Percentiles rank a stretch among this genome's conserved stretches.
These are phyloP conservation scores for Camelina laxa DNA, from an alignment of 345 rosid species.

Conservation along the genomic window DNA sequence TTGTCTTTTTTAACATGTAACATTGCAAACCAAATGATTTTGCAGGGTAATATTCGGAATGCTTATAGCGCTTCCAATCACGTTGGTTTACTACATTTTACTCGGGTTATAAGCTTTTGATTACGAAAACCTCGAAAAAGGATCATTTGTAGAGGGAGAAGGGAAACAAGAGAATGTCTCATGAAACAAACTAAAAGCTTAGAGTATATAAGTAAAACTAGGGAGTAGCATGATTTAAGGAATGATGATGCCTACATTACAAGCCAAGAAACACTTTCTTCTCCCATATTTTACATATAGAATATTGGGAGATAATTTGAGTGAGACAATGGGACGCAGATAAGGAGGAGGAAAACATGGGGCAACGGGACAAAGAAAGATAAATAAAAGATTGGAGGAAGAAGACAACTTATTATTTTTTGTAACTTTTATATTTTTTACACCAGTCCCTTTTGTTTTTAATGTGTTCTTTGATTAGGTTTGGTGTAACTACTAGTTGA, in stretches of 20 bases:
- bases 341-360: slow-evolving; percentile 47
- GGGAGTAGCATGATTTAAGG: slow-evolving; percentile 47
- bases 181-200: slow-evolving; percentile 33
- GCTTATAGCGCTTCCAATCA: slow-evolving; percentile 92
- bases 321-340: slow-evolving; percentile 38
- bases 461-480: slow-evolving; percentile 41
- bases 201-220: slow-evolving; percentile 38
- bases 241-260: slow-evolving; percentile 39
- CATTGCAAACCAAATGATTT: slow-evolving; percentile 15
- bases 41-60: slow-evolving; percentile 95
- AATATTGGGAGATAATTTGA: slow-evolving; percentile 31
- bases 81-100: slow-evolving; percentile 88
- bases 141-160: slow-evolving; percentile 5
- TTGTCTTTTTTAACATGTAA: not conserved
- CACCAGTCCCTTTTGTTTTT: slow-evolving; percentile 31
- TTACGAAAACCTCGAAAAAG: not conserved
- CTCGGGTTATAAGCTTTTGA: slow-evolving; percentile 63
- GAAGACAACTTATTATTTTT: slow-evolving; percentile 31
- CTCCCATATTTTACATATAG: slow-evolving; percentile 34
- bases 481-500: slow-evolving; percentile 32
- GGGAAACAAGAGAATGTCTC: not conserved
- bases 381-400: slow-evolving; percentile 36
- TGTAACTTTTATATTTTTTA: slow-evolving; percentile 25
- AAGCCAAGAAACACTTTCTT: slow-evolving; percentile 43
- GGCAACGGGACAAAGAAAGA: slow-evolving; percentile 27